Percentiles rank a stretch among this genome's conserved stretches.
Conservation (phyloP, 2,329 filamentous ascomycete species). For the Pseudogymnoascus sp. region DNA sequence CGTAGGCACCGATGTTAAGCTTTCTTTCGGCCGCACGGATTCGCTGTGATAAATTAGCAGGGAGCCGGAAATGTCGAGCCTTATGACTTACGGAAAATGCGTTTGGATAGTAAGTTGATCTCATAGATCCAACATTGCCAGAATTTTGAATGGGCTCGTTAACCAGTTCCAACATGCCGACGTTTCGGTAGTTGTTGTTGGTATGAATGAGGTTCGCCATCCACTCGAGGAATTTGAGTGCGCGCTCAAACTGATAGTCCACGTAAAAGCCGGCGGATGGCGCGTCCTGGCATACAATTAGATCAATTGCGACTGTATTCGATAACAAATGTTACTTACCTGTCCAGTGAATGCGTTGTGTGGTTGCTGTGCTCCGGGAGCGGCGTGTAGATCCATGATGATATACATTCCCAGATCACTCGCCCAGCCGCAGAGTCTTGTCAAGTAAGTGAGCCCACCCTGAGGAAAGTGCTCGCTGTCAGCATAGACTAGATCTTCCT, state of each 20-base stretch:
- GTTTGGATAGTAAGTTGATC: conserved; percentile 42
- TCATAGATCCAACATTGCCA: conserved; percentile 32
- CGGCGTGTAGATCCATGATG: conserved; percentile 45
- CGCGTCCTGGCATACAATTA: conserved; percentile 27
- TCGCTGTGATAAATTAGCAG: conserved; percentile 24
- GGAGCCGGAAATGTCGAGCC: not conserved
- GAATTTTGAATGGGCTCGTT: conserved; percentile 49
- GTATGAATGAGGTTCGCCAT: conserved; percentile 47
- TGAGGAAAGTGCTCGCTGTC: conserved; percentile 43
- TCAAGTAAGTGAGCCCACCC: conserved; percentile 40
- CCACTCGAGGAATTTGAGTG: conserved; percentile 49
- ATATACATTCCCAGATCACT: conserved; percentile 42
- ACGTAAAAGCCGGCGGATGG: conserved; percentile 47
- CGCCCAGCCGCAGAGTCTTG: conserved; percentile 40
- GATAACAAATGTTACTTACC: conserved; percentile 13
- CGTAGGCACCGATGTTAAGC: conserved; percentile 37
- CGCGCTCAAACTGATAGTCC: conserved; percentile 50
- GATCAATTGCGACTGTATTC: not conserved
- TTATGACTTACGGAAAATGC: conserved; percentile 34
- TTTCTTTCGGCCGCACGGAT: conserved; percentile 45
- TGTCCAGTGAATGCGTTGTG: conserved; percentile 38
- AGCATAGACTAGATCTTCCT: conserved; percentile 39
- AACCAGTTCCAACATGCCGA: conserved; percentile 53
- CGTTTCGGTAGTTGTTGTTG: conserved; percentile 42
- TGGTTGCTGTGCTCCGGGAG: conserved; percentile 40